A percentile compares a stretch with the other conserved stretches of the same genome.
phyloP scores from a whole-genome alignment of 2,329 filamentous ascomycete species.

The Bimuria novae-zelandiae region DNA sequence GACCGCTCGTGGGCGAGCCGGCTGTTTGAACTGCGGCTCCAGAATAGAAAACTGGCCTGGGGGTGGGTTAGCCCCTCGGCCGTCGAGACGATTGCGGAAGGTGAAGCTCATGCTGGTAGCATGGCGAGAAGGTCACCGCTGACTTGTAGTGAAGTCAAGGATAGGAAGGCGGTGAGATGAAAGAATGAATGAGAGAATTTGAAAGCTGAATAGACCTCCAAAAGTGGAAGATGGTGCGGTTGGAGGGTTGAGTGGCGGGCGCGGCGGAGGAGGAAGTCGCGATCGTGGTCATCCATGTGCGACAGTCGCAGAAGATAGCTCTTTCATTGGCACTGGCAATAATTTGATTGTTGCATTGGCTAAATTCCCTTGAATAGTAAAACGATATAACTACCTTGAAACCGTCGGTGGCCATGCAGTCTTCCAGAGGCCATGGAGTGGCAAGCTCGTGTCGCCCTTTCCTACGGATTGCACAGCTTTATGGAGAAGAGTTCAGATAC shows the following conservation, averaged over 20 bases:
- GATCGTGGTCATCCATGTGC: conserved; percentile 10
- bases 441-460: background rate
- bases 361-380: too few species aligned
- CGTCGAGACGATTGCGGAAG: conserved; percentile 16
- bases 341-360: background rate
- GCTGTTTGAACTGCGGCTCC: conserved; percentile 21
- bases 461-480: background rate
- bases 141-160: background rate
- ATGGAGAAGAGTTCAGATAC: background rate
- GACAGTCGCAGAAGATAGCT: background rate
- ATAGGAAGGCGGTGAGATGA: background rate
- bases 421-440: background rate
- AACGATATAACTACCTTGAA: background rate
- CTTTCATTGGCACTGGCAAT: background rate
- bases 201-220: background rate
- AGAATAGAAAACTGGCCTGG: conserved; percentile 18
- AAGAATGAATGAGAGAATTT: background rate
- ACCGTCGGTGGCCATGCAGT: background rate
- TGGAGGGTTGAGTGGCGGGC: conserved; percentile 7
- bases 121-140: background rate
- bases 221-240: background rate
- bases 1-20: conserved; percentile 5
- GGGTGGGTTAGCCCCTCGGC: background rate
- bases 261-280: conserved; percentile 25
- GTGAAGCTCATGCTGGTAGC: conserved; percentile 25